phyloP scores from a whole-genome alignment of 768 basidiomycete genomes.

The Xerocomellus amylosporus region DNA sequence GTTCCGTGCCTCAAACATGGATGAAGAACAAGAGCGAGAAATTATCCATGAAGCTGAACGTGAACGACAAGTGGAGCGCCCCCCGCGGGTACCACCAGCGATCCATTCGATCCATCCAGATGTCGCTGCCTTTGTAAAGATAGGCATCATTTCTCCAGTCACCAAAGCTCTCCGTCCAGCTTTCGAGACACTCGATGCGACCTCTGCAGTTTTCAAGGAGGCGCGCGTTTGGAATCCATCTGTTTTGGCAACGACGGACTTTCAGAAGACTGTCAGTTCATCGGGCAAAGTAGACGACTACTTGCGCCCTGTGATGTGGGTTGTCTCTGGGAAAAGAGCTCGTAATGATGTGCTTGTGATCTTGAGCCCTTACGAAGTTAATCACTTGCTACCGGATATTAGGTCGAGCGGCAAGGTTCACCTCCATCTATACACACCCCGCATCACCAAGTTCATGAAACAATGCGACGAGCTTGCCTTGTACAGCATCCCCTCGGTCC shows the following conservation, averaged over 20 bases:
- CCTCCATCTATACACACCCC: constrained; percentile 45
- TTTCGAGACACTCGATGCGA: constrained; percentile 8
- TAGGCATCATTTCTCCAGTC: constrained; percentile 24
- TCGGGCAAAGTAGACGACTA: constrained; percentile 11
- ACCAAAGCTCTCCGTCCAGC: constrained; percentile 24
- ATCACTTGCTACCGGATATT: constrained; percentile 38
- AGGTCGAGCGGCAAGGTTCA: constrained; percentile 30
- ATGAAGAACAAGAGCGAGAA: constrained; percentile 53
- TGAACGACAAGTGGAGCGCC: constrained; percentile 40
- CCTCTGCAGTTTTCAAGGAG: constrained; percentile 18
- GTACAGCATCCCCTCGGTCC: constrained; percentile 3
- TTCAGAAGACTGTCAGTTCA: constrained; percentile 10
- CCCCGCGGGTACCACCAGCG: constrained; percentile 24
- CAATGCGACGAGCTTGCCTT: constrained; percentile 36
- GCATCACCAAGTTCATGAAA: constrained; percentile 32
- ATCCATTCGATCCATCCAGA: constrained; percentile 22
- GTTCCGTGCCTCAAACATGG: constrained; percentile 25
- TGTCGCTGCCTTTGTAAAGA: constrained; percentile 26
- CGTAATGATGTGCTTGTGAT: constrained; percentile 28
- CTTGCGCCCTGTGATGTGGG: constrained; percentile 32
- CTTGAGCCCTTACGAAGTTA: constrained; percentile 43
- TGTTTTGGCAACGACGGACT: constrained; percentile 19
- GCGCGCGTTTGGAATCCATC: constrained; percentile 17
- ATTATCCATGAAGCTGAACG: constrained; percentile 42
- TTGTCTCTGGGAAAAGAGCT: constrained; percentile 14